Evolutionary conservation across 2,329 filamentous ascomycete genomes (phyloP).

Genomic region (Fusarium sp.): DNA sequence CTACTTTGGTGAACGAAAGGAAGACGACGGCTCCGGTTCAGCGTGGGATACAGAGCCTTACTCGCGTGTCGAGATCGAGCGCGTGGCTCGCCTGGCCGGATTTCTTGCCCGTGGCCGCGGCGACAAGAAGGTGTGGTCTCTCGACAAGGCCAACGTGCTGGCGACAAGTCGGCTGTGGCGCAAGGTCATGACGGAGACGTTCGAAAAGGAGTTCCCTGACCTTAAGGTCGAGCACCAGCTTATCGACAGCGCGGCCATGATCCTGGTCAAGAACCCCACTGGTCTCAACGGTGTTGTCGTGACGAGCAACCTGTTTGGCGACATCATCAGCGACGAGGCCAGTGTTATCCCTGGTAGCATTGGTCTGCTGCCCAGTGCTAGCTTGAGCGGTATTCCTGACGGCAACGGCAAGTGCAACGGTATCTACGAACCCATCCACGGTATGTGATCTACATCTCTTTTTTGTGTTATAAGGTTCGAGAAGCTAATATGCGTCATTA

Average conservation of each 20-base stretch:
- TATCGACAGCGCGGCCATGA: constrained; percentile 96
- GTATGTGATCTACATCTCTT: constrained; percentile 59
- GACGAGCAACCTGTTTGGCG: constrained; percentile 94
- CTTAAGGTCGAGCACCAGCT: constrained; percentile 88
- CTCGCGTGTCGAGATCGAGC: constrained; percentile 85
- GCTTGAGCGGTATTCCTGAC: constrained; percentile 86
- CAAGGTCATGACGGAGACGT: constrained; percentile 85
- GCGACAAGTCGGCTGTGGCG: constrained; percentile 92
- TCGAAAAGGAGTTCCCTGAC: constrained; percentile 89
- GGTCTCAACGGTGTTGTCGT: constrained; percentile 91
- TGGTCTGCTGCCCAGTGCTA: constrained; percentile 88
- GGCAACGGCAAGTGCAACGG: constrained; percentile 88
- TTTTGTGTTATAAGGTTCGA: background rate
- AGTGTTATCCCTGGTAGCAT: constrained; percentile 93
- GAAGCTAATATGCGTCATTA: constrained; percentile 16
- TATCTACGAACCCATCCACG: constrained; percentile 98
- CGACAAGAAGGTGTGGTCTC: constrained; percentile 78
- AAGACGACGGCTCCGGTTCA: constrained; percentile 73
- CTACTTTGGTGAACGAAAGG: constrained; percentile 92
- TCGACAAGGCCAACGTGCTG: constrained; percentile 98
- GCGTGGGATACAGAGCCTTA: constrained; percentile 92
- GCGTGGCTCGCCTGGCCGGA: constrained; percentile 84
- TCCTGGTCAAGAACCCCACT: constrained; percentile 94
- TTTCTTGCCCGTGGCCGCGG: constrained; percentile 82
- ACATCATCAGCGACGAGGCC: constrained; percentile 96